Base-by-base conservation (phyloP, 2,329 filamentous ascomycete species). In the Apiospora saccharicola region DNA sequence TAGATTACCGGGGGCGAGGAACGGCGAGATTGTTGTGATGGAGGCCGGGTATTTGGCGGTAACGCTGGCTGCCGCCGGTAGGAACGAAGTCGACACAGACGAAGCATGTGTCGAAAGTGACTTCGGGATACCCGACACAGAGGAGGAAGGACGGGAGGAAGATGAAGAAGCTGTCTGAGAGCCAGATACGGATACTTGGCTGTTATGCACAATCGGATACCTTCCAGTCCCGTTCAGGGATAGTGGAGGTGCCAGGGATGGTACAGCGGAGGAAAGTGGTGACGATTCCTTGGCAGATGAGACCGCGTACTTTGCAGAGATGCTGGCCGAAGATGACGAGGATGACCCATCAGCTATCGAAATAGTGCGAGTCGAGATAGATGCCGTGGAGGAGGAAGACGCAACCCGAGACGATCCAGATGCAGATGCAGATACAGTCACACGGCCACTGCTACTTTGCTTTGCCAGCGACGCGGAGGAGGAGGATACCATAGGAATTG, bases 1-100 rank as follows among this genome's bases (percentile, higher is more conserved):
- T n/a, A 19, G n/a, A 43, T 3, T 51, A 70, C 24, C 68, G n/a
- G 10, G 70, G 71, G 41, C 69, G 19, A 41, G 57, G 1, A 16
- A 19, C 22, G 57, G 57, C 57, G 57, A 12, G 3, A n/a, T 4
- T 0, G 34, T 64, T 1, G 22, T 6, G 10, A 34, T n/a, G 1
- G n/a, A 57, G 6, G 26, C 24, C 26, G 51, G 34, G 26, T 12
- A 5, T 19, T 64, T 64, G 22, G 34, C 10, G 34, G 57, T 41
- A n/a, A n/a, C 13, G 34, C 34, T 64, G 10, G 57, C 53, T 6
- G 53, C 53, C 53, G 53, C 8, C 7, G 53, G 16, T 3, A 22
- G 34, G 7, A 30, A 22, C 16, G 30, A 61, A n/a, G 30, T 10
- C 2, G 34, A 41, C 30, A 14, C 13, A 34, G 57, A 41, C 1